phyloP scores from a whole-genome alignment of 306 rosid species.

The Castanopsis chinensis region DNA sequence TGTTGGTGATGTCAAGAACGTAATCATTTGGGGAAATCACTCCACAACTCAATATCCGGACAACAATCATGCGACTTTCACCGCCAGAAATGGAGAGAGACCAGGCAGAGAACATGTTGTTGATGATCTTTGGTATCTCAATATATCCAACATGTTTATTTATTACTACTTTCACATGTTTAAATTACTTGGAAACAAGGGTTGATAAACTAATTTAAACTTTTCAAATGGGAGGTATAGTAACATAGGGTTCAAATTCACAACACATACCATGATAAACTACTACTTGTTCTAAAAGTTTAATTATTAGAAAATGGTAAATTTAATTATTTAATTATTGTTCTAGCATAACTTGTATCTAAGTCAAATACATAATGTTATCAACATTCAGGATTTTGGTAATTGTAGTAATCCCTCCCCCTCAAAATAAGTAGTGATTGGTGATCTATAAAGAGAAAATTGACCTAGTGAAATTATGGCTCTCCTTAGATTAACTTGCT shows the following conservation, averaged over 20 bases:
- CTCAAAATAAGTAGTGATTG: neutral
- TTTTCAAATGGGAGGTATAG: no score
- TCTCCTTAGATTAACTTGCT: neutral
- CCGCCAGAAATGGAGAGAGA: slow-evolving; percentile 30
- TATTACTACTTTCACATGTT: neutral
- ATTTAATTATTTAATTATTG: no score
- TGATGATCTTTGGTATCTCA: slow-evolving; percentile 66
- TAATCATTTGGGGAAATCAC: slow-evolving; percentile 90
- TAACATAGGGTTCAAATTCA: no score
- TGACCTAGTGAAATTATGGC: neutral
- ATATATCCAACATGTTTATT: neutral
- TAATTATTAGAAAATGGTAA: no score
- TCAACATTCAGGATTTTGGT: neutral
- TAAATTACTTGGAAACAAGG: neutral
- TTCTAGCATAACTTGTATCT: neutral
- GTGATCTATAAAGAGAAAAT: neutral
- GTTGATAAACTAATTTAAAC: no score
- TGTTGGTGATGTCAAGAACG: slow-evolving; percentile 74
- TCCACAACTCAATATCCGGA: slow-evolving; percentile 93
- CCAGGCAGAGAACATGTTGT: slow-evolving; percentile 46
- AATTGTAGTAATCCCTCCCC: no score
- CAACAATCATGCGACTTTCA: slow-evolving; percentile 70
- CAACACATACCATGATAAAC: no score
- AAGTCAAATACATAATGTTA: neutral
- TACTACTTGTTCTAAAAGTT: no score